phyloP scores from a whole-genome alignment of 2,329 filamentous ascomycete genomes.

The Lasiodiplodia theobromae region DNA sequence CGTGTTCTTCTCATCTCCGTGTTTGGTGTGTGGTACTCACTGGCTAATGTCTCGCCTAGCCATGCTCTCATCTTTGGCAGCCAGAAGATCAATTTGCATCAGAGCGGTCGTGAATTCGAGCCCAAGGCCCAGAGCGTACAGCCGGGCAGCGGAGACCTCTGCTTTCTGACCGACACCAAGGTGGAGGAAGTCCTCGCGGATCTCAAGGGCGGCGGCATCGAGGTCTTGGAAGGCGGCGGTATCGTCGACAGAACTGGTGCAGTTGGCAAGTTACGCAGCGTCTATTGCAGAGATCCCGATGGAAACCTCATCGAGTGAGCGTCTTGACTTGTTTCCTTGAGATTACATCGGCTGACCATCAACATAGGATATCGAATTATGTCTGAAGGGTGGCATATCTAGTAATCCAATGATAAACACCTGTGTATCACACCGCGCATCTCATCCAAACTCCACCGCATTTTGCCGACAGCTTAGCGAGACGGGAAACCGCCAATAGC shows the following conservation, averaged over 20 bases:
- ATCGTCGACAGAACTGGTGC: slow-evolving; percentile 27
- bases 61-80: slow-evolving; percentile 31
- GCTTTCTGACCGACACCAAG: slow-evolving; percentile 29
- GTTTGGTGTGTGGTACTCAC: neutral
- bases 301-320: slow-evolving; percentile 34
- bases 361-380: slow-evolving; percentile 9
- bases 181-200: slow-evolving; percentile 30
- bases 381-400: neutral
- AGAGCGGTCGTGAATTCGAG: slow-evolving; percentile 33
- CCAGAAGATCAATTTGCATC: slow-evolving; percentile 33
- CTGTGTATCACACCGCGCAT: neutral
- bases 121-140: slow-evolving; percentile 32
- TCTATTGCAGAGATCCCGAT: slow-evolving; percentile 34
- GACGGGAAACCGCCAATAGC: neutral
- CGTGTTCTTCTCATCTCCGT: neutral
- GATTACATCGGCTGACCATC: neutral
- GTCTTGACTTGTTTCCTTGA: neutral
- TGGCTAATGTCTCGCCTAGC: neutral
- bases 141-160: slow-evolving; percentile 32
- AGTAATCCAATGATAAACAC: neutral
- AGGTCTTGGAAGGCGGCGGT: slow-evolving; percentile 16
- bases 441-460: neutral
- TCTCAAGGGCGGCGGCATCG: slow-evolving; percentile 29
- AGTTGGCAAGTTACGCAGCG: slow-evolving; percentile 30
- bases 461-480: neutral